Evolutionary conservation across 2,329 filamentous ascomycete species (phyloP).

Genomic region (Epichloe elymi): DNA sequence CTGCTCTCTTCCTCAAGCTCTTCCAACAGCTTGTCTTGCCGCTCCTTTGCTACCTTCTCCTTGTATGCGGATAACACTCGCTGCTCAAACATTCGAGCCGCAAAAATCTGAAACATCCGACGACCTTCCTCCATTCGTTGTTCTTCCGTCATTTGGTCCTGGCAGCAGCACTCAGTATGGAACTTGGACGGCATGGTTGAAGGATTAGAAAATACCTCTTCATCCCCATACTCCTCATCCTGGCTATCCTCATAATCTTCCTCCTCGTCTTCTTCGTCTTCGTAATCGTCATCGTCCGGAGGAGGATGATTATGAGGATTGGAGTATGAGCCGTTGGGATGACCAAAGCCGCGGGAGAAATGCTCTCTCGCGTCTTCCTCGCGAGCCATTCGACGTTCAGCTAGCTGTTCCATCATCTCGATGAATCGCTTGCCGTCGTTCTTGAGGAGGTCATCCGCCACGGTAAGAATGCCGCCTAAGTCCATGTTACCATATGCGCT

Average conservation of each 20-base stretch:
- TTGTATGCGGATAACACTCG: slow-evolving; percentile 92
- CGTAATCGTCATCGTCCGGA: slow-evolving; percentile 63
- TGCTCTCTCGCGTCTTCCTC: slow-evolving; percentile 69
- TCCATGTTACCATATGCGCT: slow-evolving; percentile 34
- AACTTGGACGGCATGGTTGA: slow-evolving; percentile 25
- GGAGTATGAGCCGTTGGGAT: slow-evolving; percentile 47
- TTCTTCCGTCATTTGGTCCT: slow-evolving; percentile 96
- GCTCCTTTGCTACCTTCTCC: slow-evolving; percentile 89
- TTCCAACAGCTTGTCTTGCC: slow-evolving; percentile 79
- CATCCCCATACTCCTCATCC: slow-evolving; percentile 61
- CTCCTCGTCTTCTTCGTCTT: slow-evolving; percentile 50
- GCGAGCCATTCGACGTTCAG: slow-evolving; percentile 90
- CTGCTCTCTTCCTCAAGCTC: slow-evolving; percentile 79
- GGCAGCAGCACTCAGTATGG: slow-evolving; percentile 32
- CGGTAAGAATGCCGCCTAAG: slow-evolving; percentile 90
- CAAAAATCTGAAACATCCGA: slow-evolving; percentile 99
- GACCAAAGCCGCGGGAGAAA: slow-evolving; percentile 44
- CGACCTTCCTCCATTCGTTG: slow-evolving; percentile 98
- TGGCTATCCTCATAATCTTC: slow-evolving; percentile 51
- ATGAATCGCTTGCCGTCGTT: slow-evolving; percentile 99
- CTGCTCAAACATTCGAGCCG: slow-evolving; percentile 98
- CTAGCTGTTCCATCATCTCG: slow-evolving; percentile 99
- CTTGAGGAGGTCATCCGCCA: slow-evolving; percentile 94
- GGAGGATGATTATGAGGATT: slow-evolving; percentile 59
- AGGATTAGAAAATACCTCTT: slow-evolving; percentile 51